Evolutionary conservation across 176 grass and related monocot species (phyloP), one percentile per base, ranked within the genome.

Genomic region (Cenchrus fungigraminus): DNA sequence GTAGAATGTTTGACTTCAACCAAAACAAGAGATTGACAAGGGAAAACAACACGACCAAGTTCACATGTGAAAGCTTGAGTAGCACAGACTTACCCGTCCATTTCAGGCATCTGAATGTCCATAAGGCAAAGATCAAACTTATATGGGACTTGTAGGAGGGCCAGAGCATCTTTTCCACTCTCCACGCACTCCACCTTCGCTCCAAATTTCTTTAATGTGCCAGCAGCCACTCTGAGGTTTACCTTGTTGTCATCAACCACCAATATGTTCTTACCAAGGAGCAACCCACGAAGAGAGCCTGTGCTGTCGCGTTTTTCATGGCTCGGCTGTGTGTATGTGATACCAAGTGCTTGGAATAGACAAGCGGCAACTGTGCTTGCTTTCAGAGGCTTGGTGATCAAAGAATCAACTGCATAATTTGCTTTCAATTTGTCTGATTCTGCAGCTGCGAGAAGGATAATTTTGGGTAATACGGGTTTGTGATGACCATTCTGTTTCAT

Each of bases 31-130:
- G 22, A 14, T 46, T 77, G 78, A 13, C 53, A 83, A 22, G 8
- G 51, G 14, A 52, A 46, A 60, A 53, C 13, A 20, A 53, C 17
- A 74, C 45, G 37, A 17, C 56, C 19, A 29, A 76, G 1, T 76
- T 80, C 9, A 53, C 4, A 31, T 62, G 34, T 4, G 51, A 82
- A 66, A 70, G 17, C 9, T 84, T 62, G 3, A 50, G 44, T 50
- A 46, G 46, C 65, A 70, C 22, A 52, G 4, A 74, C 93, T 82
- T 89, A 99, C 97, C 97, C 97, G 58, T 99, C 94, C 97, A 99
- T 99, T 88, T 96, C 97, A 19, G 97, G 97, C 97, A 99, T 99
- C 79, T 99, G 97, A 86, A 99, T 88, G 88, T 99, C 97, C 97
- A 99, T 99, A 61, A 99, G 93, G 73, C 97, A 99, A n/a, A 95